phyloP scores from a whole-genome alignment of 345 rosid genomes.

The Nasturtium officinale region DNA sequence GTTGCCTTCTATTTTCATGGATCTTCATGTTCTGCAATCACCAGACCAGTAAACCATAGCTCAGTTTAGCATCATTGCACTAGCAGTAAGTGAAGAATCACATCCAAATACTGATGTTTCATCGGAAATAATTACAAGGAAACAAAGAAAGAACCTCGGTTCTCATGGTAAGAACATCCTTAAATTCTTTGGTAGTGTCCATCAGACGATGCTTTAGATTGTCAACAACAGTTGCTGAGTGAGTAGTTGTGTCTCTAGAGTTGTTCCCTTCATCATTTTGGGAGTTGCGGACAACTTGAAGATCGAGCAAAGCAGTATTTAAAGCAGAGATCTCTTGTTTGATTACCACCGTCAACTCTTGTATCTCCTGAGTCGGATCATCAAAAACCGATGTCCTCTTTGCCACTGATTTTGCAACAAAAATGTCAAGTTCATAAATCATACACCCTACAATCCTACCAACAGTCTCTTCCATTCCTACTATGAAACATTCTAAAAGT shows the following conservation, averaged over 20 bases:
- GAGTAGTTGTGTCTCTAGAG: slow-evolving; percentile 72
- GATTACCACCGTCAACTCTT: slow-evolving; percentile 71
- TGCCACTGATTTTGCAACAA: slow-evolving; percentile 56
- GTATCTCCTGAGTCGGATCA: slow-evolving; percentile 83
- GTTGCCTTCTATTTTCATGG: slow-evolving; percentile 79
- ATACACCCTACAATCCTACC: not conserved
- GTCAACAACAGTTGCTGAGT: slow-evolving; percentile 79
- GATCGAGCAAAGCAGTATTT: slow-evolving; percentile 75
- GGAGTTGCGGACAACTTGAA: slow-evolving; percentile 67
- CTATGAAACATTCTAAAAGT: not conserved
- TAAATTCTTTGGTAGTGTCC: slow-evolving; percentile 83
- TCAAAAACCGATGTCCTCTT: slow-evolving; percentile 87
- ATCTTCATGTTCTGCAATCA: slow-evolving; percentile 70
- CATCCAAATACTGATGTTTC: not conserved
- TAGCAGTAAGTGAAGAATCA: not conserved
- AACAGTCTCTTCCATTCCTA: slow-evolving; percentile 2
- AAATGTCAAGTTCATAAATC: not conserved
- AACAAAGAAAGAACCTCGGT: slow-evolving; percentile 62
- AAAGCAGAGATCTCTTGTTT: slow-evolving; percentile 86
- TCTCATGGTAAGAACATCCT: slow-evolving; percentile 81
- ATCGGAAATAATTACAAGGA: not conserved
- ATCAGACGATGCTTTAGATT: slow-evolving; percentile 74
- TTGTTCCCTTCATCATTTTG: slow-evolving; percentile 56
- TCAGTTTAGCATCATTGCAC: slow-evolving; percentile 11
- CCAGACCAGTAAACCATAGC: slow-evolving; percentile 22